Conservation (phyloP, 176 grass and related monocot genomes). For the Rhipidocladum racemiflorum region DNA sequence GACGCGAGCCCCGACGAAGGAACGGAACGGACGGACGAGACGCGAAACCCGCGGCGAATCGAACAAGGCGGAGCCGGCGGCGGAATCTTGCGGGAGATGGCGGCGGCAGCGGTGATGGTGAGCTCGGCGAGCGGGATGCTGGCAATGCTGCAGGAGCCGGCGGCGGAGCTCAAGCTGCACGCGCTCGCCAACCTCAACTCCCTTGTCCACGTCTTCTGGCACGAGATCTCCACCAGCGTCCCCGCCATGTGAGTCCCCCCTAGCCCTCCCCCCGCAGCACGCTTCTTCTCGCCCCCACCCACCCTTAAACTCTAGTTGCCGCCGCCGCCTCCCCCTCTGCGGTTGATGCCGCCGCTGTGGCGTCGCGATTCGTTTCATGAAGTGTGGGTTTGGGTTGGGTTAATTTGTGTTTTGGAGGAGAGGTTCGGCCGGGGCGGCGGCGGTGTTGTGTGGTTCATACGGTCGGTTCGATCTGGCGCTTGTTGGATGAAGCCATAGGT, state of each 20-base stretch:
- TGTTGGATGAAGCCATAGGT: conserved; percentile 25
- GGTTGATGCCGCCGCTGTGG: too few relatives aligned
- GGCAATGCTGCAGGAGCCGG: conserved; percentile 74
- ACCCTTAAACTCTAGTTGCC: background rate
- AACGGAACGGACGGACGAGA: background rate
- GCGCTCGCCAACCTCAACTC: conserved; percentile 73
- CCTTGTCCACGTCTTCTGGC: conserved; percentile 79
- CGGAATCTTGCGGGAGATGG: background rate
- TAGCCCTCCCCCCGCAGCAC: background rate
- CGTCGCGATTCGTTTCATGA: background rate
- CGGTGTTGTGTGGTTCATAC: background rate
- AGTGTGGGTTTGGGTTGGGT: background rate
- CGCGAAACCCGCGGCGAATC: background rate
- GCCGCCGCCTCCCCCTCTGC: background rate
- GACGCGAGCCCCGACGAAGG: background rate
- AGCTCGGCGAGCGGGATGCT: conserved; percentile 77
- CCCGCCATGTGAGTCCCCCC: conserved; percentile 56
- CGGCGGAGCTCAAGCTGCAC: conserved; percentile 70
- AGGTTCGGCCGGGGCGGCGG: background rate
- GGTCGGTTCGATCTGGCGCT: conserved; percentile 22
- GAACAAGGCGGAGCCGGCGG: background rate
- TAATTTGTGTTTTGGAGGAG: background rate
- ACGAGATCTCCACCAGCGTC: conserved; percentile 82
- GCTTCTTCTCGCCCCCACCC: background rate
- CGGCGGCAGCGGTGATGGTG: conserved; percentile 46